phyloP scores from a whole-genome alignment of 1,139 yeast species.

The Pichia sp. region DNA sequence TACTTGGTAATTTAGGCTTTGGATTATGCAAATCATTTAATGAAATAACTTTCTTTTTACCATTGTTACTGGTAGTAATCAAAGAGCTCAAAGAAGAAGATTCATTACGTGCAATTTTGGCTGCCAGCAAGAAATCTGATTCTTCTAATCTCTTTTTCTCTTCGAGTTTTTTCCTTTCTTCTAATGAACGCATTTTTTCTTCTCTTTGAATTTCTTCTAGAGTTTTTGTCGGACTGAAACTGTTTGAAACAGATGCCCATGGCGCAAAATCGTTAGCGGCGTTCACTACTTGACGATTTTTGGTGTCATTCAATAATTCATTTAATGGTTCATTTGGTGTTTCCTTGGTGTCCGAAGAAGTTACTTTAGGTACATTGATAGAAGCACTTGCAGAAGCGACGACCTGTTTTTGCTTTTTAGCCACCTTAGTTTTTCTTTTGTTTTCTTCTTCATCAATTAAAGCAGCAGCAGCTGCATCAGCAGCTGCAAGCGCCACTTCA shows the following conservation, averaged over 20 bases:
- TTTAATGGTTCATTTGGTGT: too few species aligned
- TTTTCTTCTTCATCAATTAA: too few species aligned
- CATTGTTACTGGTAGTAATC: slow-evolving; percentile 2
- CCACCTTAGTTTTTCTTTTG: too few species aligned
- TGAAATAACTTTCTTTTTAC: slow-evolving; percentile 9
- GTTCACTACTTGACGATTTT: too few species aligned
- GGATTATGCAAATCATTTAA: slow-evolving; percentile 2
- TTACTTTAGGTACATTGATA: too few species aligned
- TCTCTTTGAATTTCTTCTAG: slow-evolving; percentile 63
- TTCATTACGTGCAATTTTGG: slow-evolving; percentile 23
- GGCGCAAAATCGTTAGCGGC: slow-evolving; percentile 34
- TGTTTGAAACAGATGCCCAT: slow-evolving; percentile 37
- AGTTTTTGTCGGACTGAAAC: slow-evolving; percentile 40
- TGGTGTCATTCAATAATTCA: too few species aligned
- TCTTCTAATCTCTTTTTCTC: slow-evolving; percentile 4
- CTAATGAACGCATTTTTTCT: slow-evolving; percentile 37
- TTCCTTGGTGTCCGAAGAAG: too few species aligned
- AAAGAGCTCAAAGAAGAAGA: slow-evolving; percentile 6
- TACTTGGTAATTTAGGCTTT: background rate
- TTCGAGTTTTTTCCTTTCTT: slow-evolving; percentile 16
- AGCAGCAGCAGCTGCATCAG: too few species aligned
- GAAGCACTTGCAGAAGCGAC: too few species aligned
- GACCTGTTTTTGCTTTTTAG: too few species aligned
- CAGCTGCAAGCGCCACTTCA: too few species aligned
- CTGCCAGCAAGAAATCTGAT: slow-evolving; percentile 22